Evolutionary conservation across 768 basidiomycete species (phyloP).

Genomic region (Pleurotus tuoliensis): DNA sequence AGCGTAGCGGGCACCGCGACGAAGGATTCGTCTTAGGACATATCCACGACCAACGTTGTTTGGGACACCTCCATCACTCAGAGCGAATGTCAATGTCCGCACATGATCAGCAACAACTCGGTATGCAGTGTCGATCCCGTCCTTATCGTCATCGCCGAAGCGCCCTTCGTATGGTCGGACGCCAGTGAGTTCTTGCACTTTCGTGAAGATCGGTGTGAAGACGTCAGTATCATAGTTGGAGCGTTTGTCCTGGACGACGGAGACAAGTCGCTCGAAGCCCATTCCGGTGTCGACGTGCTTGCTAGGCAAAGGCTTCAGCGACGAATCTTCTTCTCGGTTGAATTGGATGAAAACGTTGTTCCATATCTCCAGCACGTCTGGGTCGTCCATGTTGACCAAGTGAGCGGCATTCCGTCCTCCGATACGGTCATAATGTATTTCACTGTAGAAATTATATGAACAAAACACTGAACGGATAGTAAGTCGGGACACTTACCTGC

Average conservation of each 20-base stretch:
- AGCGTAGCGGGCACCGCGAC: constrained; percentile 93
- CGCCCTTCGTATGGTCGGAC: constrained; percentile 85
- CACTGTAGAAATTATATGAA: constrained; percentile 40
- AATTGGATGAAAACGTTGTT: constrained; percentile 99
- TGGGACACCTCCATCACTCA: constrained; percentile 95
- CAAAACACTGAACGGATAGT: neutral
- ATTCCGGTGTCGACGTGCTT: constrained; percentile 99
- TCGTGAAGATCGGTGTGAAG: constrained; percentile 84
- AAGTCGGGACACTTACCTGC: constrained; percentile 50
- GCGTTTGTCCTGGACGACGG: constrained; percentile 81
- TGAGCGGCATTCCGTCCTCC: constrained; percentile 94
- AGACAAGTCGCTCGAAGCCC: constrained; percentile 98
- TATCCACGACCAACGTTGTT: constrained; percentile 97
- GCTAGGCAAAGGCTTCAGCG: constrained; percentile 74
- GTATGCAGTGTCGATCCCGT: constrained; percentile 97
- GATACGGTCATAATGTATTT: constrained; percentile 95
- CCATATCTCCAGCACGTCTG: constrained; percentile 97
- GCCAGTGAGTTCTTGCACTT: constrained; percentile 85
- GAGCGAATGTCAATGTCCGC: constrained; percentile 89
- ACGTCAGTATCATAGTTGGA: constrained; percentile 99
- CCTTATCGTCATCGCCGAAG: constrained; percentile 91
- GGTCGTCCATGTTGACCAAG: constrained; percentile 95
- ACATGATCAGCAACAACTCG: constrained; percentile 97
- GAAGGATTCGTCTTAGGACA: constrained; percentile 89
- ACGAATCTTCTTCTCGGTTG: constrained; percentile 89